Evolutionary conservation across 2,329 filamentous ascomycete genomes (phyloP), one percentile per base, ranked within the genome.

Genomic region (Penicillium sp.): DNA sequence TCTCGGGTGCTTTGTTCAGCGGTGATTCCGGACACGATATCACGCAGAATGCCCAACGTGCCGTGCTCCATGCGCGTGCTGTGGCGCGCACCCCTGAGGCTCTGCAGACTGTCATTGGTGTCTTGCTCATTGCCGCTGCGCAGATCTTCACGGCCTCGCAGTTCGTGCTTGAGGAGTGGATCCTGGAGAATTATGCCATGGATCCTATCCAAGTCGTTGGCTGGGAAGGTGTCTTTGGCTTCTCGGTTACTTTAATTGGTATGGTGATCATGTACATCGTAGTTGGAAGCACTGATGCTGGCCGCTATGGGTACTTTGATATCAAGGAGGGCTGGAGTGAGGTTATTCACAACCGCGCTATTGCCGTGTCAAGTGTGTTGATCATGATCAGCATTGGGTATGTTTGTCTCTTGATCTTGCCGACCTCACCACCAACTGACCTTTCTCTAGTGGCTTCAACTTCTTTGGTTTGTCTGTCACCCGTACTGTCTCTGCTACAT

Each of bases 311-410:
- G 40, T 92, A 92, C 70, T 99, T 97, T 72, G 94, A 99, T 73
- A 87, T 92, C 60, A 84, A 81, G 4, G 92, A 97, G 71, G 93
- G 92, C 13, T 88, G 91, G 80, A 84, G 84, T 58, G 85, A 97
- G 74, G 86, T 99, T 75, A 85, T 85, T 9, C 79, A 86, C 34
- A 86, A 92, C 73, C 83, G 78, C 48, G 77, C 83, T 14, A 86
- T 99, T 56, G 83, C 87, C 29, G 64, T 92, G 3, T 90, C 90
- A 21, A 96, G 91, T 61, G 50, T 97, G 7, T 74, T 96, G 54
- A 97, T 97, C 71, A 99, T 99, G 94, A 83, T 99, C 62, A 96
- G 91, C 67, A 99, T 99, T 66, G 93, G 93, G 89, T 95, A 84
- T 70, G 85, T 79, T 22, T 47, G 39, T 38, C 21, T 16, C 9